phyloP scores from a whole-genome alignment of 495 filamentous ascomycete species.

The Penicillium pulvis region DNA sequence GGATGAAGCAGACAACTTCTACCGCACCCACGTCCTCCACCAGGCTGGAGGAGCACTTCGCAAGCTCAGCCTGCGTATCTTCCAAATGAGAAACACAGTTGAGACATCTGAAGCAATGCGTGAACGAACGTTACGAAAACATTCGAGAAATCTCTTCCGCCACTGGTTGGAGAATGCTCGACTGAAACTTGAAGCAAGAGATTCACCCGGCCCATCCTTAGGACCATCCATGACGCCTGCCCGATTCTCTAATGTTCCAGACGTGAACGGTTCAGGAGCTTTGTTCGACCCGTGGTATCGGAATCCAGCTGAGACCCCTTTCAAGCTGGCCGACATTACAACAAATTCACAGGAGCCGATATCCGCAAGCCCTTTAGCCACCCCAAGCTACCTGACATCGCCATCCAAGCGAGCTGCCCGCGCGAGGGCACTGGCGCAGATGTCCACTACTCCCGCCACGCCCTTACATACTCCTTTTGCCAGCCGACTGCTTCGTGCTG shows the following conservation, averaged over 20 bases:
- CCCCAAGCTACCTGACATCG: slow-evolving; percentile 56
- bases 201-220: slow-evolving; percentile 36
- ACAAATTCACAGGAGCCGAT: slow-evolving; percentile 33
- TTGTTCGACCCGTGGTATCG: slow-evolving; percentile 46
- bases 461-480: slow-evolving; percentile 50
- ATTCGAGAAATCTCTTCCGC: slow-evolving; percentile 58
- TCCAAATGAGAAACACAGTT: slow-evolving; percentile 47
- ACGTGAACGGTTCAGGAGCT: slow-evolving; percentile 30
- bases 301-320: slow-evolving; percentile 45
- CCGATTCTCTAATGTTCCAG: slow-evolving; percentile 30
- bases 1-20: slow-evolving; percentile 49
- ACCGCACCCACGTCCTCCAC: slow-evolving; percentile 49
- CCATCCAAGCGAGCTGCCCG: slow-evolving; percentile 59
- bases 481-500: slow-evolving; percentile 45
- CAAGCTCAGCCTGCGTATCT: slow-evolving; percentile 54
- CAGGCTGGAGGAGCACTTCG: slow-evolving; percentile 47
- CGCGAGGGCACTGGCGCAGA: slow-evolving; percentile 51
- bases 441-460: slow-evolving; percentile 55
- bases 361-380: slow-evolving; percentile 47
- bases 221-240: slow-evolving; percentile 26
- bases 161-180: slow-evolving; percentile 58
- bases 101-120: slow-evolving; percentile 57
- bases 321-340: slow-evolving; percentile 49
- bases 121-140: slow-evolving; percentile 56
- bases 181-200: slow-evolving; percentile 37